Evolutionary conservation across 1,284 basidiomycete species (phyloP).

Genomic region (Ustilago esculenta): DNA sequence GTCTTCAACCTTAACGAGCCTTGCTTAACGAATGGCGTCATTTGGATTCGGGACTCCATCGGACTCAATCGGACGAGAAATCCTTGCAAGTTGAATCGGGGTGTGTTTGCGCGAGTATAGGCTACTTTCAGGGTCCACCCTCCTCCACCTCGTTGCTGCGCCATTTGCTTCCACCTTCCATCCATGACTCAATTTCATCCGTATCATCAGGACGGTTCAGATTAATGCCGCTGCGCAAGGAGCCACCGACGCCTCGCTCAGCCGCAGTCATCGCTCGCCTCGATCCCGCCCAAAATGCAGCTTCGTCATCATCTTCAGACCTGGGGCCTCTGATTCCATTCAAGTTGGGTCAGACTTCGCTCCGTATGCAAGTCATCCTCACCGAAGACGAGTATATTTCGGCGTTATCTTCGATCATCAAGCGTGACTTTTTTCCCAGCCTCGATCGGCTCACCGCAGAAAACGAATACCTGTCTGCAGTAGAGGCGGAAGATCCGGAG

Average conservation of each 20-base stretch:
- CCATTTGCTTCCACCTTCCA: background rate
- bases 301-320: slow-evolving; percentile 18
- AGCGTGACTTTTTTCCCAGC: slow-evolving; percentile 91
- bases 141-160: slow-evolving; percentile 1
- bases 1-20: slow-evolving; percentile 15
- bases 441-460: slow-evolving; percentile 56
- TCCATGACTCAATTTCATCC: background rate
- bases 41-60: slow-evolving; percentile 2
- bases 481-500: slow-evolving; percentile 44
- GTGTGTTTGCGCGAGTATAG: background rate
- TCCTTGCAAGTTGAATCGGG: background rate
- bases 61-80: slow-evolving; percentile 6
- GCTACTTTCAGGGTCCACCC: slow-evolving; percentile 23
- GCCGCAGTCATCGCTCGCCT: slow-evolving; percentile 19
- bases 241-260: slow-evolving; percentile 44
- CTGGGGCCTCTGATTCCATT: slow-evolving; percentile 37
- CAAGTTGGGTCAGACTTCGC: slow-evolving; percentile 43
- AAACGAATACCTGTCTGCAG: slow-evolving; percentile 60
- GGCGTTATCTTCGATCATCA: slow-evolving; percentile 90
- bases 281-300: background rate
- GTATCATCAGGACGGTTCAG: too few relatives aligned
- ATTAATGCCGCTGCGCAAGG: slow-evolving; percentile 39
- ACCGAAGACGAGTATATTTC: slow-evolving; percentile 91
- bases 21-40: slow-evolving; percentile 42
- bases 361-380: slow-evolving; percentile 59